A percentile compares a stretch with the other conserved stretches of the same genome.
Conservation (phyloP, 2,329 filamentous ascomycete genomes). For the Elsinoe perseae region DNA sequence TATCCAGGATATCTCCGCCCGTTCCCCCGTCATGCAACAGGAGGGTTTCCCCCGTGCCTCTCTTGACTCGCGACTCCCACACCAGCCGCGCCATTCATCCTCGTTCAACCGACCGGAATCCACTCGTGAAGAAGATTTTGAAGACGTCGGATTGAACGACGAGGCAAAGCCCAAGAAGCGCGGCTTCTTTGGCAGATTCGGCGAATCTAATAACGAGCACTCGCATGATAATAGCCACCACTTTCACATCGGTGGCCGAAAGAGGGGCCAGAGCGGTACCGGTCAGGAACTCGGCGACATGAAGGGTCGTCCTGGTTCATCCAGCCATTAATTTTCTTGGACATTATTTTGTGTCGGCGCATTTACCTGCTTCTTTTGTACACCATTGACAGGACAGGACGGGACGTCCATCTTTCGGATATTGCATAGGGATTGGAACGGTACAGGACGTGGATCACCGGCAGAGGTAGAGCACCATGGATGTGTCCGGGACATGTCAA, state of each 20-base stretch:
- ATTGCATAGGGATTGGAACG: background rate
- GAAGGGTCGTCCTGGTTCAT: constrained; percentile 15
- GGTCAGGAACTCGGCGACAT: constrained; percentile 65
- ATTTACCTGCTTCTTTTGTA: constrained; percentile 1
- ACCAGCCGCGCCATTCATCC: constrained; percentile 35
- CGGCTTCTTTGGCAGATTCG: constrained; percentile 73
- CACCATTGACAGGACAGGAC: constrained; percentile 10
- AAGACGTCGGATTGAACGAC: constrained; percentile 81
- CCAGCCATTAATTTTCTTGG: background rate
- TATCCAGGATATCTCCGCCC: constrained; percentile 79
- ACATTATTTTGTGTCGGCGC: background rate
- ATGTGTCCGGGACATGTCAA: background rate
- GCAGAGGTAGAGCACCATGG: background rate
- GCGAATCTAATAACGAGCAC: constrained; percentile 45
- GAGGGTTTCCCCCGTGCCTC: constrained; percentile 60
- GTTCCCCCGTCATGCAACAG: constrained; percentile 63
- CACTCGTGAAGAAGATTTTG: constrained; percentile 63
- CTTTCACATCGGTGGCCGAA: constrained; percentile 58
- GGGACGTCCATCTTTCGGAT: background rate
- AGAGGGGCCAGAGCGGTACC: constrained; percentile 61
- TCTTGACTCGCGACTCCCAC: constrained; percentile 62
- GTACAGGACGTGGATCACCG: background rate
- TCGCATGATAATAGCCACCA: constrained; percentile 32
- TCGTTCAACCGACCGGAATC: constrained; percentile 29
- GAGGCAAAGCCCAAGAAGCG: constrained; percentile 68